phyloP scores from a whole-genome alignment of 345 rosid species.

The Microcos paniculata region DNA sequence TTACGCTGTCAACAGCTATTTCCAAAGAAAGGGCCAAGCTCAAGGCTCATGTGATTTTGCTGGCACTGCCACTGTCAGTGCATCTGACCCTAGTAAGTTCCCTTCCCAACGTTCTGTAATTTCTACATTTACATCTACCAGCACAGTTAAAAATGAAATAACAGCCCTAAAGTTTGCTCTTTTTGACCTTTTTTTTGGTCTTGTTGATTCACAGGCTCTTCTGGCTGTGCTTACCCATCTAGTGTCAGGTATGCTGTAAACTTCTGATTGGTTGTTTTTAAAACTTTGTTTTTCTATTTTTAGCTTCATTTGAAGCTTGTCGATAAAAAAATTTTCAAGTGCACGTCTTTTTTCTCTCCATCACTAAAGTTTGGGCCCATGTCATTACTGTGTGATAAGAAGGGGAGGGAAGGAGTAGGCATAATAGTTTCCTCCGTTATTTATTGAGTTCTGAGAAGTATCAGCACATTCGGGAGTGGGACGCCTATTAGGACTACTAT shows the following conservation, averaged over 20 bases:
- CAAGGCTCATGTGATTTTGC: slow-evolving; percentile 73
- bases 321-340: too few relatives aligned
- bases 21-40: slow-evolving; percentile 74
- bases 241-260: slow-evolving; percentile 37
- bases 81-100: slow-evolving; percentile 60
- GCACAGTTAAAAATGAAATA: not conserved
- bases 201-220: slow-evolving; percentile 30
- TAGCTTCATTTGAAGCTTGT: too few relatives aligned
- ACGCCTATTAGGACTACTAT: not conserved
- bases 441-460: not conserved
- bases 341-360: too few relatives aligned
- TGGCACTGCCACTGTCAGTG: slow-evolving; percentile 58
- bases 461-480: not conserved
- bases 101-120: not conserved
- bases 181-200: not conserved
- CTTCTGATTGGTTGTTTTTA: not conserved
- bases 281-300: too few relatives aligned
- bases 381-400: too few relatives aligned
- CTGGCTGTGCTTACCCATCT: slow-evolving; percentile 49
- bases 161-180: too few relatives aligned
- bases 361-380: too few relatives aligned
- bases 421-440: not conserved
- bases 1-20: slow-evolving; percentile 92
- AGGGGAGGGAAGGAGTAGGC: not conserved
- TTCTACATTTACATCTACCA: slow-evolving; percentile 11